These are phyloP conservation scores for Euphorbia lathyris DNA, from an alignment of 345 rosid genomes.

Conservation along the genomic window DNA sequence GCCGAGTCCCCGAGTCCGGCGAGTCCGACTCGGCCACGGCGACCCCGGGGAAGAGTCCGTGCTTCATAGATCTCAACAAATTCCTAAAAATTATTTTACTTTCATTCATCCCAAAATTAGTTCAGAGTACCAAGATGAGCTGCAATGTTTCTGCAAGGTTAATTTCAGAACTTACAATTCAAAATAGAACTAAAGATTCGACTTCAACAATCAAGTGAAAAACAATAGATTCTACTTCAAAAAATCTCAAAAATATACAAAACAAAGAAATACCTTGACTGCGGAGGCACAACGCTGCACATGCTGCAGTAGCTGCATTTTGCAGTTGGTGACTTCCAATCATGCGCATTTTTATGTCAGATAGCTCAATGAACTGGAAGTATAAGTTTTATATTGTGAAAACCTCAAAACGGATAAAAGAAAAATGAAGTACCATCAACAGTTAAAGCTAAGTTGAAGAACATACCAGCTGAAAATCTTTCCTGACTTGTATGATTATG, in stretches of 20 bases:
- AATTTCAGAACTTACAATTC: conserved; percentile 8
- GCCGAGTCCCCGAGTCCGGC: too few species aligned
- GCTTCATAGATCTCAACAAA: too few species aligned
- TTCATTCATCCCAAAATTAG: not conserved
- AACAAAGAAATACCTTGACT: conserved; percentile 44
- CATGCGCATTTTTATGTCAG: conserved; percentile 59
- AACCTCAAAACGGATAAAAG: conserved; percentile 4
- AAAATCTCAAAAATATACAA: conserved; percentile 4
- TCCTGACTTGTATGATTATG: conserved; percentile 40
- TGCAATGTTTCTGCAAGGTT: not conserved
- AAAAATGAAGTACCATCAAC: not conserved
- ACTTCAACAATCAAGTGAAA: not conserved
- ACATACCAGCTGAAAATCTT: conserved; percentile 51
- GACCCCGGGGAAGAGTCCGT: too few species aligned
- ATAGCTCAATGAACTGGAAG: conserved; percentile 57
- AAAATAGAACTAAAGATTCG: not conserved
- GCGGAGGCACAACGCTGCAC: conserved; percentile 66
- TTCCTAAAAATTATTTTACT: not conserved
- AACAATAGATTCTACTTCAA: not conserved
- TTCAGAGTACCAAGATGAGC: not conserved
- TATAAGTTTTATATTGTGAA: not conserved
- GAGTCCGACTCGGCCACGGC: too few species aligned
- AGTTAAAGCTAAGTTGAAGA: not conserved
- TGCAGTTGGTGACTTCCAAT: conserved; percentile 90
- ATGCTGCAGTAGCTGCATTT: conserved; percentile 79